Base-by-base conservation (phyloP, 2,329 filamentous ascomycete genomes). In the Aspergillus sp. region DNA sequence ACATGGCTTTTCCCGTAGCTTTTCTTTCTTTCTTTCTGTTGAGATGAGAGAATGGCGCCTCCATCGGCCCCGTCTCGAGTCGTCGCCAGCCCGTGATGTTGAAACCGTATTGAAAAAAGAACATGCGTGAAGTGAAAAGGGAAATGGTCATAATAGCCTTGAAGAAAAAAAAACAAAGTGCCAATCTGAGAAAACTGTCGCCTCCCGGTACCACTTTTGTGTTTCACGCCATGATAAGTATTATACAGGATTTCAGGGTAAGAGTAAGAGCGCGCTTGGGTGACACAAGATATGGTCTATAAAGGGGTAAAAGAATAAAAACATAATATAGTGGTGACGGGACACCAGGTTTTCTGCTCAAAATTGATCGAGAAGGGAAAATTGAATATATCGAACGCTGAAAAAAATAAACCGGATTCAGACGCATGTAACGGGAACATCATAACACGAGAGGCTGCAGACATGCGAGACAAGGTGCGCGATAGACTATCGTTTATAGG, bases 401-500 rank as follows among this genome's bases (percentile, higher is more conserved):
- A 47, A n/a, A 22, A 34, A 30, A 22, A 39, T 54, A 50, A 44
- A 40, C 37, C 52, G 45, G 45, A 40, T 52, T 56, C 41, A 45
- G 33, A 51, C 34, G 37, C 54, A 59, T 61, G 60, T 50, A 58
- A 56, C 53, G 60, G 55, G 60, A 44, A 59, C 57, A 61, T 66
- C 61, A 59, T 49, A 57, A 58, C 62, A 57, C 59, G 60, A 54
- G 41, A 60, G 60, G 51, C 54, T 57, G 60, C 53, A 55, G 48
- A 61, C 59, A 47, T 24, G 42, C 47, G 57, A 46, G 34, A 22
- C 39, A 13, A 55, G 42, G 20, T 48, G 54, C 11, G 40, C 34
- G 39, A 51, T 39, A 34, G n/a, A 46, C 24, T 40, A 3, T 24
- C 44, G 56, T 45, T 67, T 84, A 86, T 75, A 85, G 81, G 75